Evolutionary conservation across 768 basidiomycete species (phyloP).

Genomic region (Clitopilus hobsonii): DNA sequence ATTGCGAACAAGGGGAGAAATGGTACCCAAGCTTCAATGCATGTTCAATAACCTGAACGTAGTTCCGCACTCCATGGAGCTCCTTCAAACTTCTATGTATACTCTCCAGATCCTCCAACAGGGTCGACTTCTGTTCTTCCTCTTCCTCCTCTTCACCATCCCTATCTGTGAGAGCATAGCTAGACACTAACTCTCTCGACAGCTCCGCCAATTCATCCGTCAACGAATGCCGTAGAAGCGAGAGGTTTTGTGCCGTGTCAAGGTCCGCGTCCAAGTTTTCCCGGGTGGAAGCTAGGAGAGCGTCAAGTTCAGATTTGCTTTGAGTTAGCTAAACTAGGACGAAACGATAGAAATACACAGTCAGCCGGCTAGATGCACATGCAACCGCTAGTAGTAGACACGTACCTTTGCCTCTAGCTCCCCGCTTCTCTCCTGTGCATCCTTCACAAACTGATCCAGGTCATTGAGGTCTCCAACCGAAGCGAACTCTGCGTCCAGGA

Average conservation of each 20-base stretch:
- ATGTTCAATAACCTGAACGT: constrained; percentile 70
- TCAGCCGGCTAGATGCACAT: too few relatives aligned
- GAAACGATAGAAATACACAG: too few relatives aligned
- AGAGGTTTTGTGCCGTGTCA: constrained; percentile 65
- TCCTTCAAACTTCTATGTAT: constrained; percentile 76
- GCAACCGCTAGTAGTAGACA: constrained; percentile 12
- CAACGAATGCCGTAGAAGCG: constrained; percentile 71
- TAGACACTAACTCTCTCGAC: constrained; percentile 58
- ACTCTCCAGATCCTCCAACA: constrained; percentile 80
- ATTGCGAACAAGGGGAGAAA: not conserved
- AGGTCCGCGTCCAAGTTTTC: constrained; percentile 43
- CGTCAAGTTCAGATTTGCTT: constrained; percentile 45
- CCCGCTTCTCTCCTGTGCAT: constrained; percentile 35
- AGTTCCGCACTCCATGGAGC: constrained; percentile 69
- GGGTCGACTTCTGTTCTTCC: constrained; percentile 44
- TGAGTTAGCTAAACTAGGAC: constrained; percentile 51
- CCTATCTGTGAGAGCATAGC: constrained; percentile 12
- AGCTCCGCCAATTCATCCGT: constrained; percentile 74
- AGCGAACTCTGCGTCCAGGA: constrained; percentile 42
- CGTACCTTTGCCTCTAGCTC: constrained; percentile 43
- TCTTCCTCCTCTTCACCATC: not conserved
- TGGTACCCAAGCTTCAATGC: constrained; percentile 69
- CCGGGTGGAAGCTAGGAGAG: constrained; percentile 45
- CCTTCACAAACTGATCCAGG: constrained; percentile 38
- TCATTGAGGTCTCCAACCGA: constrained; percentile 47